Base-by-base conservation (phyloP, 352 stramenopile genomes). In the Pythium chondricola region DNA sequence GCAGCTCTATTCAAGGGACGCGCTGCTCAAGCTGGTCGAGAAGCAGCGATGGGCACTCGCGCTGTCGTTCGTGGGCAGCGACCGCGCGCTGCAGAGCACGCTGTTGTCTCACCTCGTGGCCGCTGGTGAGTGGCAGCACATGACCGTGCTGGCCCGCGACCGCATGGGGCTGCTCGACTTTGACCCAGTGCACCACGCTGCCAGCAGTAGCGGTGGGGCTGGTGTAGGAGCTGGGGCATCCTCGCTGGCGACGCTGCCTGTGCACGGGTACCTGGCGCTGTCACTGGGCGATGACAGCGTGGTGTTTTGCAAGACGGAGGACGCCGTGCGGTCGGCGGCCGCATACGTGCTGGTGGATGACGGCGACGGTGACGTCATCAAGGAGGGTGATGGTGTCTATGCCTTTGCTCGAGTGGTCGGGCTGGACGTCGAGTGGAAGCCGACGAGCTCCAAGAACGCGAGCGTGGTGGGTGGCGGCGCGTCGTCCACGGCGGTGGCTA, bases 401-500 rank as follows among this genome's bases (percentile, higher is more conserved):
- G n/a, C n/a, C n/a, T 37, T 76, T 72, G 32, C 69, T 74, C 6
- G 50, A 20, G 21, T 82, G 14, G 58, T 85, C 1, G 73, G 75
- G 4, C 56, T 88, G 14, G 75, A 88, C 36, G 75, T 88, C 8
- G 75, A 88, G 43, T 88, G 75, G 75, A 71, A 74, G 9, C 75
- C 75, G 3, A 62, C 61, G 13, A 69, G 50, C 42, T 53, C 51
- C 35, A 65, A 69, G 43, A 63, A 60, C 36, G 50, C 56, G 4
- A 59, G 7, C n/a, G 29, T 47, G 21, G 64, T 49, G 6, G 55
- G 54, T 3, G 1, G 26, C 8, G 1, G 26, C 8, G 4, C 52
- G 6, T 66, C 46, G 2, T 67, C 57, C 7, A 74, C 43, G 13
- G 52, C 69, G 2, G 45, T 84, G 10, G 75, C 75, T 0, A 88